phyloP scores from a whole-genome alignment of 495 filamentous ascomycete genomes.

The Neurospora pannonica region DNA sequence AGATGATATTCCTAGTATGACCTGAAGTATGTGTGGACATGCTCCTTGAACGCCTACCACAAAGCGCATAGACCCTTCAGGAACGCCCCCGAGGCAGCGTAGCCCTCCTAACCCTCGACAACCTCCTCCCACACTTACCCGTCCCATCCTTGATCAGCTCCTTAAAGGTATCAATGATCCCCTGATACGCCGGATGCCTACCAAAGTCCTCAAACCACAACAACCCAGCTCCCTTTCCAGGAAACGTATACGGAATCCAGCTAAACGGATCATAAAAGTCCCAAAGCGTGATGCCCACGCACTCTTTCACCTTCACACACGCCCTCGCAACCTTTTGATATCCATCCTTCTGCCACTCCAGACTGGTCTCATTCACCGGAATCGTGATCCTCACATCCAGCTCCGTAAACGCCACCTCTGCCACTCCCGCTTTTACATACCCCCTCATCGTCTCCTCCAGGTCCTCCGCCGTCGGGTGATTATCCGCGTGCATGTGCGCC shows the following conservation, averaged over 20 bases:
- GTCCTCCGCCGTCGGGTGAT: conserved; percentile 35
- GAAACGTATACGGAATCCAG: conserved; percentile 51
- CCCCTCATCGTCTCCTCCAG: conserved; percentile 40
- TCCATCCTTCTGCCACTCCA: conserved; percentile 47
- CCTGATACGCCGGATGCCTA: conserved; percentile 47
- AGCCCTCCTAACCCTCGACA: neutral
- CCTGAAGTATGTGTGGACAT: neutral
- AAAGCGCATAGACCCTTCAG: neutral
- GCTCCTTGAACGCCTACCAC: neutral
- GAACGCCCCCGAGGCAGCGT: neutral
- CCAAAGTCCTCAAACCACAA: conserved; percentile 43
- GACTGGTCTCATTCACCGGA: conserved; percentile 36
- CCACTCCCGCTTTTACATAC: conserved; percentile 42
- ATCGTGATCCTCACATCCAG: conserved; percentile 48
- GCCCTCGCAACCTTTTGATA: conserved; percentile 46
- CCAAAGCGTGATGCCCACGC: conserved; percentile 64
- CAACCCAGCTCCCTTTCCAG: conserved; percentile 41
- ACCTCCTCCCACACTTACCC: neutral
- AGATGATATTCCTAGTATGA: neutral
- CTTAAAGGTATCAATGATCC: conserved; percentile 15
- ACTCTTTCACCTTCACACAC: conserved; percentile 47
- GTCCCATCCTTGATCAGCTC: neutral
- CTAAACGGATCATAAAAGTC: conserved; percentile 44
- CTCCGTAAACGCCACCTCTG: conserved; percentile 55
- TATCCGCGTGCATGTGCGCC: conserved; percentile 50